phyloP scores from a whole-genome alignment of 225 moss, liverwort and hornwort genomes.

The Physcomitrium patens region DNA sequence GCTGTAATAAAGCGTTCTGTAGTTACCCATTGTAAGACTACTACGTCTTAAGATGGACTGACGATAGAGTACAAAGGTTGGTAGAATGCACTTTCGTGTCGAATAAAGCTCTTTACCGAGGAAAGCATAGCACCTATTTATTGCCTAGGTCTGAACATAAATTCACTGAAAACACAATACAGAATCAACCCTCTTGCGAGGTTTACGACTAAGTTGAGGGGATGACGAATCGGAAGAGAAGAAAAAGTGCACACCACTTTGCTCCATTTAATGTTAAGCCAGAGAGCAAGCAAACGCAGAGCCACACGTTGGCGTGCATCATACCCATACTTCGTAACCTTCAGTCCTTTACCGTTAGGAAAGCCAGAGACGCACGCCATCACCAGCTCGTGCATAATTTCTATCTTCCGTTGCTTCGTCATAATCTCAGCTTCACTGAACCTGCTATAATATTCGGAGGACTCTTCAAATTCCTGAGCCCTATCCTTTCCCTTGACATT shows the following conservation, averaged over 20 bases:
- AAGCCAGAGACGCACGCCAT: constrained; percentile 84
- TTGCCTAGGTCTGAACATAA: background rate
- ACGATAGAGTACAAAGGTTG: no score
- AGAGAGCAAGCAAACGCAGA: constrained; percentile 86
- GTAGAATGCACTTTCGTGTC: background rate
- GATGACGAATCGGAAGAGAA: constrained; percentile 28
- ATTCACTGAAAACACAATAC: constrained; percentile 4
- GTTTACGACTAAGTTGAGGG: constrained; percentile 18
- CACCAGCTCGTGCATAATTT: constrained; percentile 84
- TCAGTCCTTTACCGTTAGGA: constrained; percentile 68
- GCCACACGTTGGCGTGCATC: constrained; percentile 97
- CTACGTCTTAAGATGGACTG: no score
- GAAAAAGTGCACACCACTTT: constrained; percentile 78
- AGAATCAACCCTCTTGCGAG: background rate
- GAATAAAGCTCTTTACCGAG: background rate
- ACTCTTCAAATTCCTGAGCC: constrained; percentile 28
- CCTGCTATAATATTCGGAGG: constrained; percentile 52
- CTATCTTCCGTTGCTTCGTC: constrained; percentile 87
- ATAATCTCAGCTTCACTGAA: constrained; percentile 53
- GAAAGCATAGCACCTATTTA: background rate
- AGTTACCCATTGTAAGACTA: no score
- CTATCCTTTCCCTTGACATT: constrained; percentile 23
- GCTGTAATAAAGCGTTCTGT: no score
- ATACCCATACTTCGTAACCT: constrained; percentile 73
- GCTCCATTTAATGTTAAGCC: constrained; percentile 92